Evolutionary conservation across 164 flowering plant genomes (phyloP).

Genomic region (Stephania yunnanensis): DNA sequence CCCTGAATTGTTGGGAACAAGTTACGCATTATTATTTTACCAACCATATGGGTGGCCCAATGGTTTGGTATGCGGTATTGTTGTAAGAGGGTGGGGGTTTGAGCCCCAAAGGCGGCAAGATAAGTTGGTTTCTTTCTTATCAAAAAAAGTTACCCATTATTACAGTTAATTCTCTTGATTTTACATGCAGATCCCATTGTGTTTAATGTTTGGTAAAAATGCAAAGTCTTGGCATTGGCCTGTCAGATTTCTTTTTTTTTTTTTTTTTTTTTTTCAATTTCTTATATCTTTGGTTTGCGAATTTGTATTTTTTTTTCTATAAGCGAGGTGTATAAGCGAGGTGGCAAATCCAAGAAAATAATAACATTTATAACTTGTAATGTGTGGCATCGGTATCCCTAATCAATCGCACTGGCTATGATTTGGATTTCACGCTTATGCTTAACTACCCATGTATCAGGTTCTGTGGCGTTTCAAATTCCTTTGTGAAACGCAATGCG

Average conservation of each 20-base stretch:
- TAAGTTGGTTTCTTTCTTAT: too few species aligned
- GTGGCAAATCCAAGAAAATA: not conserved
- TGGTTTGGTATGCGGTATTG: too few species aligned
- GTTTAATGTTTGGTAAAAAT: not conserved
- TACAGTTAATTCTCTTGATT: too few species aligned
- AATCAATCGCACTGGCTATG: not conserved
- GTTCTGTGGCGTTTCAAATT: constrained; percentile 68
- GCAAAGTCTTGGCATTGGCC: not conserved
- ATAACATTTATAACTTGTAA: not conserved
- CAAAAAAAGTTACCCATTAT: not conserved
- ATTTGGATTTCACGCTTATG: not conserved
- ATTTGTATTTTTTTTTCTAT: not conserved
- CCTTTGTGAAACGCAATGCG: constrained; percentile 55
- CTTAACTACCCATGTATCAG: constrained; percentile 29
- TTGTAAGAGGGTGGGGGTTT: too few species aligned
- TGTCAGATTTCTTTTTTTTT: not conserved
- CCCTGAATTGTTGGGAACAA: not conserved
- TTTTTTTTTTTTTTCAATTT: not conserved
- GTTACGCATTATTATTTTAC: not conserved
- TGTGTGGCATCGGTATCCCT: not conserved
- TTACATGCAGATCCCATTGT: too few species aligned
- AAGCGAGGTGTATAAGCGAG: not conserved
- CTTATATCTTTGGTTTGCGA: too few species aligned
- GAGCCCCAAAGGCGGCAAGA: too few species aligned
- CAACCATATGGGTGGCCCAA: too few species aligned